Conservation (phyloP, 208 protist species). For the Acanthamoeba polyphaga region DNA sequence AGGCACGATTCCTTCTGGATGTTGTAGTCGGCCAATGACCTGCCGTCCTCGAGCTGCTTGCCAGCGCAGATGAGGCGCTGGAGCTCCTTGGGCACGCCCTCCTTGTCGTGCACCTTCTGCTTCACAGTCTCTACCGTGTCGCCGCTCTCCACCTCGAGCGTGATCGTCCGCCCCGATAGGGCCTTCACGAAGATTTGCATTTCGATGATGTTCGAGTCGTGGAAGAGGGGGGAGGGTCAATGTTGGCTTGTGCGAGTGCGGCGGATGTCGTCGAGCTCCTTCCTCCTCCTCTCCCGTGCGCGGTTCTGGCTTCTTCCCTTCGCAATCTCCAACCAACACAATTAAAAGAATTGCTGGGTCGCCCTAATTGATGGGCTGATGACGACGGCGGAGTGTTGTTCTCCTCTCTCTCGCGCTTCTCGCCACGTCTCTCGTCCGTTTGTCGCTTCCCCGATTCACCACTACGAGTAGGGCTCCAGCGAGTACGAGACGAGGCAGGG, state of each 20-base stretch:
- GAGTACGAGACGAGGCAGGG: not conserved
- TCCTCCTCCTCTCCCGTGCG: not conserved
- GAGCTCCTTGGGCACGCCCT: conserved; percentile 97
- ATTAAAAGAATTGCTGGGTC: not conserved
- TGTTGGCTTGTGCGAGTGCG: not conserved
- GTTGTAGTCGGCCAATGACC: conserved; percentile 92
- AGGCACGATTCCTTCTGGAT: conserved; percentile 89
- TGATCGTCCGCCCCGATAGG: conserved; percentile 98
- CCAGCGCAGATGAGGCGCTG: conserved; percentile 96
- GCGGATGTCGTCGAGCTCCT: not conserved
- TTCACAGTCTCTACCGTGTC: conserved; percentile 98
- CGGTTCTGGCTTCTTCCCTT: not conserved
- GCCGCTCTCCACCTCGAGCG: conserved; percentile 97
- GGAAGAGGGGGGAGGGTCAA: not conserved
- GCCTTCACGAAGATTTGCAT: conserved; percentile 98
- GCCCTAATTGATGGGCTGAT: not conserved
- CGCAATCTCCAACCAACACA: not conserved
- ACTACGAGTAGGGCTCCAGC: not conserved
- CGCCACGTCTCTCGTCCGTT: not conserved
- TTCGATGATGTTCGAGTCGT: not conserved
- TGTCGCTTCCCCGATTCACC: not conserved
- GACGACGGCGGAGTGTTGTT: not conserved
- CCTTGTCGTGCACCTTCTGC: conserved; percentile 99
- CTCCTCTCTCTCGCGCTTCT: not conserved
- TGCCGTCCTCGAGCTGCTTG: conserved; percentile 95